Evolutionary conservation across 163 green algal species (phyloP).

Genomic region (Chlorella variabilis): DNA sequence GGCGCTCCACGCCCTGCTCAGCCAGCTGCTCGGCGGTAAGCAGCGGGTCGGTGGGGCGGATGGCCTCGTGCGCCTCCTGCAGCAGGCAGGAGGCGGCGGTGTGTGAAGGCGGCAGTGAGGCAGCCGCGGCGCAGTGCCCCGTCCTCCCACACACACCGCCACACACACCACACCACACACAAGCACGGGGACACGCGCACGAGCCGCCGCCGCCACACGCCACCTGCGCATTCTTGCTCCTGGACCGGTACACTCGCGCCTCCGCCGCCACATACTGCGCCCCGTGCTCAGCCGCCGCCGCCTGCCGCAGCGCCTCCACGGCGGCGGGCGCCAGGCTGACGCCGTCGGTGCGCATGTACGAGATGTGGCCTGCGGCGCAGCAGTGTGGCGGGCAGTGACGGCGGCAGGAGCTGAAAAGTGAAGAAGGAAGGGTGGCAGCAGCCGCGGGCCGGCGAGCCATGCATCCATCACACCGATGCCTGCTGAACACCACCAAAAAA

Average conservation of each 20-base stretch:
- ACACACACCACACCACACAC: no score
- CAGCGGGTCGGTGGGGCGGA: constrained; percentile 79
- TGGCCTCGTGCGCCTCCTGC: constrained; percentile 95
- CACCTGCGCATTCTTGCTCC: constrained; percentile 87
- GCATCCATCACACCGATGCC: no score
- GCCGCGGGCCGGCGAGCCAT: no score
- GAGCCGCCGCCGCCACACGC: no score
- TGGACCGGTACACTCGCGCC: constrained; percentile 73
- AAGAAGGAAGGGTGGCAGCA: no score
- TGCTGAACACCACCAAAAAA: no score
- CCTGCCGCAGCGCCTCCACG: constrained; percentile 55
- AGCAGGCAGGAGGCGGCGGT: not conserved
- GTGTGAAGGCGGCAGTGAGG: no score
- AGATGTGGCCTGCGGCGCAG: constrained; percentile 89
- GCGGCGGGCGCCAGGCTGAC: constrained; percentile 66
- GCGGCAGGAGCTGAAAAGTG: not conserved
- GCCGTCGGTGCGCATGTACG: constrained; percentile 97
- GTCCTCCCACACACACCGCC: no score
- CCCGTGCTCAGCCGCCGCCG: constrained; percentile 51
- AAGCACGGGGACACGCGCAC: no score
- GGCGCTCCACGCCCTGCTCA: not conserved
- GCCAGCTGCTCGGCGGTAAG: constrained; percentile 43
- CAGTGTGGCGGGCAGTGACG: not conserved
- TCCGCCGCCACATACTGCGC: constrained; percentile 51
- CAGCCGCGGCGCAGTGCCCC: no score